Evolutionary conservation across 495 filamentous ascomycete species (phyloP), one percentile per base, ranked within the genome.

Genomic region (Entonaema liquescens): DNA sequence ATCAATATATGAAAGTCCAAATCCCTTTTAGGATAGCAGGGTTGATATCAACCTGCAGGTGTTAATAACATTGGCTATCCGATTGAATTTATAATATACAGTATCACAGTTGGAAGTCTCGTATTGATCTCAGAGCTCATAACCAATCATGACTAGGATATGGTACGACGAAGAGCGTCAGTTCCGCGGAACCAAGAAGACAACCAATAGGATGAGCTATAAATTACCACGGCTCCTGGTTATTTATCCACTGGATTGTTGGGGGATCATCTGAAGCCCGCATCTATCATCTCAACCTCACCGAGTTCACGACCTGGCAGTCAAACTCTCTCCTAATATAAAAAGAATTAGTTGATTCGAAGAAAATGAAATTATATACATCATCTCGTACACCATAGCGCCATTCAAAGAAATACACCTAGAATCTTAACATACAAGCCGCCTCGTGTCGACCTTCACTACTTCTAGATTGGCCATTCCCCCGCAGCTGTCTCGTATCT

Each of bases 121-220:
- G 53, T 56, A 56, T 31, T 7, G 28, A 25, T 56, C 53, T 33
- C 28, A 17, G 13, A n/a, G 2, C 8, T 21, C 42, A 47, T 11
- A 47, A 47, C 42, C 17, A 31, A 35, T 33, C 28, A 7, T 56
- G 5, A 12, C 9, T 8, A 6, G 29, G n/a, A 56, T 56, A 29
- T 53, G 49, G 49, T 55, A 55, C 29, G 15, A 55, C 8, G 52
- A 55, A 31, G 33, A 28, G 52, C n/a, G n/a, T 28, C 25, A 55
- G 12, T 9, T 17, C 26, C 28, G 52, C 52, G 52, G 5, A 8
- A 28, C 49, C 49, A 52, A 52, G 26, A 52, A 23, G 25, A 52
- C n/a, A 8, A 28, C 49, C 49, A 52, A 52, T 52, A 52, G 49
- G 25, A 52, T 52, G 11, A 15, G 23, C 15, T 52, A 8, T 28